phyloP scores from a whole-genome alignment of 306 rosid species.

The Acmispon strigosus region DNA sequence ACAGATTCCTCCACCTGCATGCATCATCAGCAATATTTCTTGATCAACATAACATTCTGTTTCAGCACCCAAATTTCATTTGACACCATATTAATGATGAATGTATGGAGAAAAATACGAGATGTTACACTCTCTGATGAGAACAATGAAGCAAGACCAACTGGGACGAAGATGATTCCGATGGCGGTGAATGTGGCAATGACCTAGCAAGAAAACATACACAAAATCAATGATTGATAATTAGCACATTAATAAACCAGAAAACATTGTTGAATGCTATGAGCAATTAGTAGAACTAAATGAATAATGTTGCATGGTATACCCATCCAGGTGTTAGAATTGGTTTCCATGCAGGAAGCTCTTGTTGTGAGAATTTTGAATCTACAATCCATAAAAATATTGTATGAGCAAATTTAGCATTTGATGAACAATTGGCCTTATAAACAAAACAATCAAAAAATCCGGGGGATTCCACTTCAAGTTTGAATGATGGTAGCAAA shows the following conservation, averaged over 20 bases:
- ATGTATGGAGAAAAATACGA: not conserved
- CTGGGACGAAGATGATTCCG: slow-evolving; percentile 33
- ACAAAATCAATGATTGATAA: not conserved
- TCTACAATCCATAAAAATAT: slow-evolving; percentile 11
- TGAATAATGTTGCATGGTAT: not conserved
- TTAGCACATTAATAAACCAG: not conserved
- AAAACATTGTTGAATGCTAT: not conserved
- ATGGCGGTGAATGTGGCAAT: slow-evolving; percentile 24
- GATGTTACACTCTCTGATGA: slow-evolving; percentile 35
- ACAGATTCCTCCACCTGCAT: slow-evolving; percentile 63
- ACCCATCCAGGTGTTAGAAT: slow-evolving; percentile 47
- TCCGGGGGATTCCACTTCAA: not conserved
- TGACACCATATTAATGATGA: not conserved
- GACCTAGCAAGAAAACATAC: slow-evolving; percentile 16
- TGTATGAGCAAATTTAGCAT: not conserved
- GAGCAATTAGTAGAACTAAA: not conserved
- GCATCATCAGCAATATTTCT: not conserved
- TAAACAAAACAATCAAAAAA: not conserved
- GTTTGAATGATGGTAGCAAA: not conserved
- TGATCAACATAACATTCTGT: not conserved
- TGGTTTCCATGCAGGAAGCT: slow-evolving; percentile 43
- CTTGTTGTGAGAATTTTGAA: slow-evolving; percentile 44
- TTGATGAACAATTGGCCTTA: not conserved
- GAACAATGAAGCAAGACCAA: slow-evolving; percentile 34
- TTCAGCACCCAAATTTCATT: not conserved